Percentiles rank a stretch among this genome's conserved stretches.
Conservation (phyloP, 2,329 filamentous ascomycete genomes). For the Aspergillus persii region DNA sequence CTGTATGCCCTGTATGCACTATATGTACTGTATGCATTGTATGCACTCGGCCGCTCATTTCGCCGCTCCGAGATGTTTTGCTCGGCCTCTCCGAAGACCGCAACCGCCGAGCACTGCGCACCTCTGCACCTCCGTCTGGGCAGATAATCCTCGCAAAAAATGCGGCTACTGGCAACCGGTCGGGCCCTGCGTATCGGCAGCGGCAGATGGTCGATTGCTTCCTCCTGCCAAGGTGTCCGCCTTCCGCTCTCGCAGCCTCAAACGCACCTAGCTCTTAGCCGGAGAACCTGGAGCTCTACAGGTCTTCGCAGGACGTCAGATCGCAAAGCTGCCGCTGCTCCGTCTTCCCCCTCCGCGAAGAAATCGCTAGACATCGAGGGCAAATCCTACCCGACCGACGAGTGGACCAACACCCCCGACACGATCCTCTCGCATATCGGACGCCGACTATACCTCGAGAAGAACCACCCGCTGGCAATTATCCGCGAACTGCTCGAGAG, state of each 20-base stretch:
- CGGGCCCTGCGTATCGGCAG: constrained; percentile 38
- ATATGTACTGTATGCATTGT: too few species aligned
- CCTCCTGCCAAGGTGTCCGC: constrained; percentile 19
- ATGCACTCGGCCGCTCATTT: not conserved
- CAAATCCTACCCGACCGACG: constrained; percentile 64
- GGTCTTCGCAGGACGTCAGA: constrained; percentile 20
- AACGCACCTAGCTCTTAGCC: constrained; percentile 15
- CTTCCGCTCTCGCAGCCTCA: constrained; percentile 21
- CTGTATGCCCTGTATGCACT: not conserved
- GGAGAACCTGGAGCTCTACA: constrained; percentile 35
- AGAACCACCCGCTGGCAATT: constrained; percentile 85
- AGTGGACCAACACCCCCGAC: constrained; percentile 79
- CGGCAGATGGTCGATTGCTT: constrained; percentile 33
- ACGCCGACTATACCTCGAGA: constrained; percentile 82
- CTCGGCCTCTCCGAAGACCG: not conserved
- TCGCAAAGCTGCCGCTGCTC: constrained; percentile 1
- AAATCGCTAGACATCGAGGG: constrained; percentile 58
- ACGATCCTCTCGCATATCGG: constrained; percentile 73
- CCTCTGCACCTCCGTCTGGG: not conserved
- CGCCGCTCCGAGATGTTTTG: constrained; percentile 2
- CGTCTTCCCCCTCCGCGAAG: not conserved
- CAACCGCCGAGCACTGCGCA: not conserved
- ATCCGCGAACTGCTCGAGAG: constrained; percentile 91
- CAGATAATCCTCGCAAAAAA: constrained; percentile 10
- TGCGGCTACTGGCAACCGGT: constrained; percentile 41